Base-by-base conservation (phyloP, 192 early-diverging fungal genomes). In the Fimicolochytrium jonesii region DNA sequence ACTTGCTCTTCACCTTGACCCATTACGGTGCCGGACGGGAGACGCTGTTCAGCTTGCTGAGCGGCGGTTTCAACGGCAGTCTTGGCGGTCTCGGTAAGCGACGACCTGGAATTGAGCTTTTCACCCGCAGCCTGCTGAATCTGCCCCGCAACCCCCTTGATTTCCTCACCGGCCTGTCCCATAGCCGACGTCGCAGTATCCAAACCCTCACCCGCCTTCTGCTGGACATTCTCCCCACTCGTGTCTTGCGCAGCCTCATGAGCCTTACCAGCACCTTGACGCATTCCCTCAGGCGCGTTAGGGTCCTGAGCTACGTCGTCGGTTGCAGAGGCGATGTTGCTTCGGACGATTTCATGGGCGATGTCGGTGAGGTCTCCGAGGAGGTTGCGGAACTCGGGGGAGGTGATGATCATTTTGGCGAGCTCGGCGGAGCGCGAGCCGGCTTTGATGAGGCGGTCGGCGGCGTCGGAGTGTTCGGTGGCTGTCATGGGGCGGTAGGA, bases 331-430 rank as follows among this genome's bases (percentile, higher is more conserved):
- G 33, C 46, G 31, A 44, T 2, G 43, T 67, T 67, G 41, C 35
- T 59, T 22, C 26, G 56, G 23, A 48, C 56, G 47, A 62, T 56
- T 23, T 62, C 64, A n/a, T 70, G 71, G 42, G 76, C 26, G 13
- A 83, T 45, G 33, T 83, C 81, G 53, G 28, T 67, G 73, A 51
- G 17, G 56, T 33, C 4, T 75, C 75, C 35, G 9, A 80, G 41
- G 10, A 80, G 50, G 17, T 43, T 43, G 18, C 81, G 70, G 67
- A 83, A 83, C 56, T 81, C 73, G 4, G 56, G 23, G 10, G 75
- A 78, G 25, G 76, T 67, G 6, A 79, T 68, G 42, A 78, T 56
- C 25, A 76, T 56, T 20, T 67, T 67, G 34, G 73, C 68, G 20
- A 81, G 67, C 39, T 78, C 53, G 35, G 66, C 64, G n/a, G 71